phyloP scores from a whole-genome alignment of 2,329 filamentous ascomycete genomes.

The Neurospora crassa region DNA sequence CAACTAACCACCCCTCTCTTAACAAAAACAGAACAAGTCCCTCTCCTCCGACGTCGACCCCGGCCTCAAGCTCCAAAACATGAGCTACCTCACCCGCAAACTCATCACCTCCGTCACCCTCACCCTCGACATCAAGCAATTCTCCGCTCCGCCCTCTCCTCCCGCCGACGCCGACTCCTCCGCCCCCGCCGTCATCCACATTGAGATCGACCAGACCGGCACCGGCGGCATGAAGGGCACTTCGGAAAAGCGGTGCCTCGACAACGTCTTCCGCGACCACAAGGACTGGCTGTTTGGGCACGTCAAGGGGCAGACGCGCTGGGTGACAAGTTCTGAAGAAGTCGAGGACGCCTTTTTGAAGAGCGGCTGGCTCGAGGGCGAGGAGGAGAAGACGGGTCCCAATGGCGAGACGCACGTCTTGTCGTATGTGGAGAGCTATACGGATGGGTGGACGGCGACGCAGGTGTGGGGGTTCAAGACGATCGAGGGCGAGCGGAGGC shows the following conservation, averaged over 20 bases:
- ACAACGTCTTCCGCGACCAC: slow-evolving; percentile 50
- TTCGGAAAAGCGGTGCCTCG: slow-evolving; percentile 43
- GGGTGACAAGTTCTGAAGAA: slow-evolving; percentile 33
- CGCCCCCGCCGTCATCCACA: slow-evolving; percentile 35
- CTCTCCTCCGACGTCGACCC: slow-evolving; percentile 61
- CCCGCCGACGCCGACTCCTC: slow-evolving; percentile 18
- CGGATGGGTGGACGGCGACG: slow-evolving; percentile 43
- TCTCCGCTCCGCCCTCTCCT: slow-evolving; percentile 32
- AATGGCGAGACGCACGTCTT: slow-evolving; percentile 55
- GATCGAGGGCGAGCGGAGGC: slow-evolving; percentile 40
- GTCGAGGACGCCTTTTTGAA: slow-evolving; percentile 47
- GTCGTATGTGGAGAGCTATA: slow-evolving; percentile 47
- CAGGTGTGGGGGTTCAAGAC: slow-evolving; percentile 54
- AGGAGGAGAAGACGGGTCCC: slow-evolving; percentile 38
- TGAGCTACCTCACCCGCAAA: slow-evolving; percentile 65
- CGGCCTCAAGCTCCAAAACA: slow-evolving; percentile 61
- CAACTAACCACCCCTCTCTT: background rate
- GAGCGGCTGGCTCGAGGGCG: slow-evolving; percentile 50
- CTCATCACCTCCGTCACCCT: slow-evolving; percentile 60
- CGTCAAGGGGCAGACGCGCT: slow-evolving; percentile 51
- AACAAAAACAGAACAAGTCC: slow-evolving; percentile 54
- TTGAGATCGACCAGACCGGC: slow-evolving; percentile 63
- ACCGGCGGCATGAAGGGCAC: slow-evolving; percentile 63
- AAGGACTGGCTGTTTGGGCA: slow-evolving; percentile 71
- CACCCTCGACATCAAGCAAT: slow-evolving; percentile 52